phyloP scores from a whole-genome alignment of 176 grass and related monocot genomes.

The Hsuehochloa calcarea region DNA sequence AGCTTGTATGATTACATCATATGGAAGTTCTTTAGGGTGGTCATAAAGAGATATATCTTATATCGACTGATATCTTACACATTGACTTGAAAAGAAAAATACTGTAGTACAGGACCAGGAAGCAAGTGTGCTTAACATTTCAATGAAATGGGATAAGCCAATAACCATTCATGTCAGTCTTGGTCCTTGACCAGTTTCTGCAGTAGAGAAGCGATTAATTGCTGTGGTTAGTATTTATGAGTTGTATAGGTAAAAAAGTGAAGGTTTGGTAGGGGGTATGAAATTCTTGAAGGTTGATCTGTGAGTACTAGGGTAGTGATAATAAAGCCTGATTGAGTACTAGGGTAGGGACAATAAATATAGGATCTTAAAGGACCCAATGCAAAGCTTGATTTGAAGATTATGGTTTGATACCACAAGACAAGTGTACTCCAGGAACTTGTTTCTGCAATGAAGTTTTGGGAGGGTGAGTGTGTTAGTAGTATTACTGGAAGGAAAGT shows the following conservation, averaged over 20 bases:
- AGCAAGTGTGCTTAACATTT: background rate
- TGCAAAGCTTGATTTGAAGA: background rate
- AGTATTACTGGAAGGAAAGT: background rate
- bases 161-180: background rate
- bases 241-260: background rate
- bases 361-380: background rate
- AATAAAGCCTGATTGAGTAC: background rate
- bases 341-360: background rate
- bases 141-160: background rate
- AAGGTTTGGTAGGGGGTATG: background rate
- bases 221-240: background rate
- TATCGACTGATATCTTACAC: background rate
- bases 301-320: background rate
- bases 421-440: background rate
- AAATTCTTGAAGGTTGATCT: background rate
- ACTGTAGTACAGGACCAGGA: background rate
- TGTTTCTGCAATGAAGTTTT: background rate
- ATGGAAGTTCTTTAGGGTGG: background rate
- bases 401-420: background rate
- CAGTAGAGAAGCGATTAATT: background rate
- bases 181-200: background rate
- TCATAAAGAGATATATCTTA: background rate
- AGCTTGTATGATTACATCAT: background rate
- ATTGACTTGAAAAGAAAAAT: constrained; percentile 4
- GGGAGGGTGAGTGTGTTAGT: background rate